A percentile compares a stretch with the other conserved stretches of the same genome.
Conservation (phyloP, 768 basidiomycete genomes). For the Calocybe cyanea region DNA sequence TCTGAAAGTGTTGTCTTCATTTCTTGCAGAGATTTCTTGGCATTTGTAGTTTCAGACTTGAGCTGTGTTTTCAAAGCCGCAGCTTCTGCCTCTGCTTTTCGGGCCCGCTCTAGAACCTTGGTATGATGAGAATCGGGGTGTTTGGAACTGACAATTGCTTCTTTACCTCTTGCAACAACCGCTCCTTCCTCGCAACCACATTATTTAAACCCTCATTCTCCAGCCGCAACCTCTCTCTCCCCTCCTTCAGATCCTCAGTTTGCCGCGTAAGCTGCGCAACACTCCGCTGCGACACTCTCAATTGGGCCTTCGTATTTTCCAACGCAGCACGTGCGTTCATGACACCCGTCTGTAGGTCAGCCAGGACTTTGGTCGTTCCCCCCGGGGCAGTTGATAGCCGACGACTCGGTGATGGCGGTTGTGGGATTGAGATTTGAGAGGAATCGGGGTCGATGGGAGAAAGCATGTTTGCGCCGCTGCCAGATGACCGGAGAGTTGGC, state of each 20-base stretch:
- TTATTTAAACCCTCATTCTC: slow-evolving; percentile 90
- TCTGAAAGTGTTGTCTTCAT: slow-evolving; percentile 75
- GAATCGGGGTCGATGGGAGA: slow-evolving; percentile 35
- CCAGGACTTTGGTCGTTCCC: slow-evolving; percentile 84
- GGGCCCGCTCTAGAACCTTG: slow-evolving; percentile 79
- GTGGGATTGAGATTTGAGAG: slow-evolving; percentile 30
- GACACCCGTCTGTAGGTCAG: slow-evolving; percentile 83
- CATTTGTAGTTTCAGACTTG: slow-evolving; percentile 65
- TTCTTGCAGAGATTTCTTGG: slow-evolving; percentile 75
- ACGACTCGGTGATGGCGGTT: slow-evolving; percentile 50
- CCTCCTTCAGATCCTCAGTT: slow-evolving; percentile 87
- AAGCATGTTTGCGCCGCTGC: slow-evolving; percentile 22
- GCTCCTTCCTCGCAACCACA: slow-evolving; percentile 84
- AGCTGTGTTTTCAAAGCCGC: slow-evolving; percentile 63
- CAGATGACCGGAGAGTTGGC: slow-evolving; percentile 25
- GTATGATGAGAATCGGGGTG: not conserved
- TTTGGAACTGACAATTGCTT: too few relatives aligned
- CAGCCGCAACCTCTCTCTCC: slow-evolving; percentile 71
- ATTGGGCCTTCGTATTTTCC: slow-evolving; percentile 82
- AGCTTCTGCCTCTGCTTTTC: slow-evolving; percentile 81
- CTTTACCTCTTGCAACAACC: slow-evolving; percentile 79
- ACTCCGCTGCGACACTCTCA: slow-evolving; percentile 75
- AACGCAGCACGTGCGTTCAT: slow-evolving; percentile 74
- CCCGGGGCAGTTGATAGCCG: slow-evolving; percentile 66
- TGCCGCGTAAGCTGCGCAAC: slow-evolving; percentile 83